A percentile compares a stretch with the other conserved stretches of the same genome.
These are phyloP conservation scores for Funneliformis geosporum DNA, from an alignment of 192 early-diverging fungal species.

Conservation along the genomic window DNA sequence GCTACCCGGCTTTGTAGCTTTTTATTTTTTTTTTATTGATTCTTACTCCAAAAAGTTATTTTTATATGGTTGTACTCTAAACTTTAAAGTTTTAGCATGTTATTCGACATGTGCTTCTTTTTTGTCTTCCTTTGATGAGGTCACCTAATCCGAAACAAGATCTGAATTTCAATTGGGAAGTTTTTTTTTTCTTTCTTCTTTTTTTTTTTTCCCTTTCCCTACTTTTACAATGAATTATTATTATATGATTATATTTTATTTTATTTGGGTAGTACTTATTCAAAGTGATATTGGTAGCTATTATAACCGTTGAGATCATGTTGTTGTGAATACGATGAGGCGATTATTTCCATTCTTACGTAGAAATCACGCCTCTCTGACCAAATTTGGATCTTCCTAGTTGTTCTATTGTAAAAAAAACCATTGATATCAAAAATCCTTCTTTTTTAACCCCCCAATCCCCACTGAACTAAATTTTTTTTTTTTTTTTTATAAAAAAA, in stretches of 20 bases:
- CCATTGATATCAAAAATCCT: background rate
- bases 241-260: background rate
- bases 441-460: no score
- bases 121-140: background rate
- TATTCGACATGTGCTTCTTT: background rate
- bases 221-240: background rate
- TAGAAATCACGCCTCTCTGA: constrained; percentile 4
- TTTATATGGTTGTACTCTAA: background rate
- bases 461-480: no score
- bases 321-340: background rate
- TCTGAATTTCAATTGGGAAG: background rate
- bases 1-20: background rate
- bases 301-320: background rate
- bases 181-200: background rate
- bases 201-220: background rate
- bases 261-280: background rate
- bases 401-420: background rate
- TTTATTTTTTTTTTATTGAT: background rate
- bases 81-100: constrained; percentile 1
- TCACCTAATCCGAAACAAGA: background rate
- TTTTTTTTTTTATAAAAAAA: no score
- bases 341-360: background rate
- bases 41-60: background rate
- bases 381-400: background rate
- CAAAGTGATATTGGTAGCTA: background rate